Base-by-base conservation (phyloP, 208 protist genomes). In the Wallacemonas rigidus region DNA sequence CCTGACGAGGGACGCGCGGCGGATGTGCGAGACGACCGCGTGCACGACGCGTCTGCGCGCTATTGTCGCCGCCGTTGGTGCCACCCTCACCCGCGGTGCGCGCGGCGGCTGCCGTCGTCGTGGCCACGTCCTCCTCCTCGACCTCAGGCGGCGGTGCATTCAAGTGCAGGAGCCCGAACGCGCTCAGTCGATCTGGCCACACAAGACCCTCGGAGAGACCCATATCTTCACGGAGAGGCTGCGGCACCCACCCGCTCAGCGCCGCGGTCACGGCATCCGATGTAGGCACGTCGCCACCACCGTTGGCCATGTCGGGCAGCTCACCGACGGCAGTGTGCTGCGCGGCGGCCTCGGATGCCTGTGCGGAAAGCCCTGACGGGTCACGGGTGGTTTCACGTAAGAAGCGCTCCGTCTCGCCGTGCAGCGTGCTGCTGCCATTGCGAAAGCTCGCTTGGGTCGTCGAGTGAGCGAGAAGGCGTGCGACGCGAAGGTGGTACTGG, bases 371-470 rank as follows among this genome's bases (percentile, higher is more conserved):
- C 12, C 67, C 70, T 9, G 90, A 95, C 44, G 83, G 82, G 51
- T 83, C 83, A 9, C 77, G 81, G 56, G 83, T 82, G 58, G 85
- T 78, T 35, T 81, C 85, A 47, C 73, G 39, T 64, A 95, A 75
- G 61, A 95, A 95, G 54, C 86, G 85, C 75, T 95, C 90, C 47
- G 90, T 95, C 77, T 92, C 87, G 1, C 76, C 74, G 11, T 65
- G 64, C 38, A 76, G 69, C 56, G 58, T 14, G 11, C 67, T 48
- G 60, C 58, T 84, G 55, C 75, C 75, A 36, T 69, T 73, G 74
- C 82, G 65, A 40, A 72, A 83, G 53, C 87, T 75, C 9, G 75
- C 63, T 43, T 70, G 72, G 48, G 82, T 89, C 12, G 70, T 72
- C 11, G 85, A 91, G 17, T 57, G 54, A 47, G 68, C 71, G 14